Evolutionary conservation across 108 stramenopile genomes (phyloP), one percentile per base, ranked within the genome.

Genomic region (Cyclotella choctawhatcheeana): DNA sequence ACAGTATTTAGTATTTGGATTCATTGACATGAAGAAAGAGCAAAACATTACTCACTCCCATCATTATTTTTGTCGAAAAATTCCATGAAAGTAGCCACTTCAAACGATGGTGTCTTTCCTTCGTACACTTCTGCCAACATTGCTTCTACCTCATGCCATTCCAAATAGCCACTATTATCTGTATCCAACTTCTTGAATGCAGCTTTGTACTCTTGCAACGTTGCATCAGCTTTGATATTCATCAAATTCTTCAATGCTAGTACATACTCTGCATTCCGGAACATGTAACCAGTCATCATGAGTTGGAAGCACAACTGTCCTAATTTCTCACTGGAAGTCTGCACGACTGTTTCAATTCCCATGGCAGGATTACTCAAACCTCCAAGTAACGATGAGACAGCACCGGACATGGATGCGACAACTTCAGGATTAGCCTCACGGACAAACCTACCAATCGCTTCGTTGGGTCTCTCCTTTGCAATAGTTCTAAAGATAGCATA

Each of bases 231-330:
- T n/a, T 61, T 44, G 14, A 96, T 82, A 20, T 82, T 63, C 86
- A 96, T 89, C 26, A 96, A 17, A 4, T 87, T 79, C 67, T 89
- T 90, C 25, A 96, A 58, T 0, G 95, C 95, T 62, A 96, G 35
- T 24, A 94, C 95, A 67, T 96, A 96, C 67, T 96, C 95, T 0
- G 91, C 95, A 68, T 96, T 96, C 10, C 95, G 90, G 52, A 94
- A 94, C 92, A 96, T 86, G 71, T 92, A 93, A 8, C 87, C 95
- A 3, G 92, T 96, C 93, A 96, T 96, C 76, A 91, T 90, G 17
- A 96, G 65, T 69, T 92, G 93, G 68, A 93, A 92, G 74, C 90
- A 94, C 8, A 86, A 71, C 16, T 84, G 87, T 0, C 84, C 88
- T 24, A 96, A 75, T 64, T 91, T 92, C 40, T 96, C 95, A 16